Evolutionary conservation across 768 basidiomycete genomes (phyloP), one percentile per base, ranked within the genome.

Genomic region (Boletus sp.): DNA sequence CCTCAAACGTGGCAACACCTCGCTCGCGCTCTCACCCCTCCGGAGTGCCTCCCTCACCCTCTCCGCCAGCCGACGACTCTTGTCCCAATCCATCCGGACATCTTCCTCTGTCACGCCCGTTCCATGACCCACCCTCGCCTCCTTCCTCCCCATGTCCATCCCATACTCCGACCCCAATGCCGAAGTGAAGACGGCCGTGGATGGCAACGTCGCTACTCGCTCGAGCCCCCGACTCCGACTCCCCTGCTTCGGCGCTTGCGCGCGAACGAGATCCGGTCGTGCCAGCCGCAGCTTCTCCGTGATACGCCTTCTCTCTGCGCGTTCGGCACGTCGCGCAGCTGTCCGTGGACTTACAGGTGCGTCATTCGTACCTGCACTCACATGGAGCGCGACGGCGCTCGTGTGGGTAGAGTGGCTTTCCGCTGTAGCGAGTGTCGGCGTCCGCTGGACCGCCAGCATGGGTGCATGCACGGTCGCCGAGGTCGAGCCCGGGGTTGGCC

Each of bases 241-340:
- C 19, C 62, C 39, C 14, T 65, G 52, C 45, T 56, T 63, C 14
- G 68, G 67, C 10, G 66, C 60, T 47, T 67, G 71, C 6, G 45
- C 43, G 3, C 70, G 60, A 7, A 63, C 62, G 2, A 75, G 70
- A 50, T 77, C 73, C 3, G 81, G 82, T 27, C 75, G 74, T 11
- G 77, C 78, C 14, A 60, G 62, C 5, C 75, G 72, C 15, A 83
- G 66, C 33, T 73, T 75, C 35, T 78, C 75, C 1, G 75, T 75
- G 38, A 64, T 65, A 33, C 50, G 56, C 23, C 53, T 57, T 37
- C 66, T 58, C 41, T 66, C 54, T 4, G 61, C 64, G 2, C 61
- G 64, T 40, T 55, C 53, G 0, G 57, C 54, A 14, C 59, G 62
- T 15, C 64, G 63, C 35, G 55, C 55, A 25, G 53, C 63, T 4